These are phyloP conservation scores for Paecilomyces variotii DNA, from an alignment of 2,329 filamentous ascomycete species.

Conservation along the genomic window DNA sequence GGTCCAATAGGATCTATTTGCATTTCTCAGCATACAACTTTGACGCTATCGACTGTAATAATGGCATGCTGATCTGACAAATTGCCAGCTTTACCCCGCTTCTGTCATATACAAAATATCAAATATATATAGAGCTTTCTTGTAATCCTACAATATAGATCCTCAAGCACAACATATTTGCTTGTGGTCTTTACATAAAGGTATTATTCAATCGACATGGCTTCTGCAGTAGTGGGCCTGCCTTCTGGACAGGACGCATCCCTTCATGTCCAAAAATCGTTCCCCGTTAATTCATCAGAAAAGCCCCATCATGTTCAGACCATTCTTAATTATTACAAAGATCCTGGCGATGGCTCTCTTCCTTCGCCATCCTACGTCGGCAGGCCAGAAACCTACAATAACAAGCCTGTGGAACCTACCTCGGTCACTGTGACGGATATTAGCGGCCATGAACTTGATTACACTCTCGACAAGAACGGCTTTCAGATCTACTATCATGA, in stretches of 20 bases:
- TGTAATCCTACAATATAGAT: background rate
- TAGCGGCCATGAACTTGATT: conserved; percentile 35
- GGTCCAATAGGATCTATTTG: conserved; percentile 4
- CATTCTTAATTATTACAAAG: conserved; percentile 41
- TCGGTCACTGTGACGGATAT: conserved; percentile 35
- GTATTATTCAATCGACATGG: conserved; percentile 12
- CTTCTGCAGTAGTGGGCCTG: conserved; percentile 22
- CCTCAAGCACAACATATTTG: background rate
- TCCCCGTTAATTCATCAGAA: conserved; percentile 10
- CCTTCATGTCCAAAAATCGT: conserved; percentile 7
- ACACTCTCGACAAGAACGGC: conserved; percentile 39
- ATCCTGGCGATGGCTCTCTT: conserved; percentile 35
- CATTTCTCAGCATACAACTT: conserved; percentile 23
- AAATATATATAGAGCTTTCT: background rate
- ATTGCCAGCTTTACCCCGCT: conserved; percentile 13
- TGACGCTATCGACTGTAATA: conserved; percentile 5
- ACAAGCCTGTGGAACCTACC: conserved; percentile 31
- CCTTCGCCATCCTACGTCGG: conserved; percentile 30
- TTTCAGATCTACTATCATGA: conserved; percentile 38
- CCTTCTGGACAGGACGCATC: conserved; percentile 6
- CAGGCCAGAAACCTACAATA: conserved; percentile 34
- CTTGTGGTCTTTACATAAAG: background rate
- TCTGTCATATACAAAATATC: background rate
- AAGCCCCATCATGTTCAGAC: conserved; percentile 31
- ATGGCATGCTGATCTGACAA: conserved; percentile 29